Conservation (phyloP, 2,329 filamentous ascomycete genomes). For the Juglanconis oblonga region DNA sequence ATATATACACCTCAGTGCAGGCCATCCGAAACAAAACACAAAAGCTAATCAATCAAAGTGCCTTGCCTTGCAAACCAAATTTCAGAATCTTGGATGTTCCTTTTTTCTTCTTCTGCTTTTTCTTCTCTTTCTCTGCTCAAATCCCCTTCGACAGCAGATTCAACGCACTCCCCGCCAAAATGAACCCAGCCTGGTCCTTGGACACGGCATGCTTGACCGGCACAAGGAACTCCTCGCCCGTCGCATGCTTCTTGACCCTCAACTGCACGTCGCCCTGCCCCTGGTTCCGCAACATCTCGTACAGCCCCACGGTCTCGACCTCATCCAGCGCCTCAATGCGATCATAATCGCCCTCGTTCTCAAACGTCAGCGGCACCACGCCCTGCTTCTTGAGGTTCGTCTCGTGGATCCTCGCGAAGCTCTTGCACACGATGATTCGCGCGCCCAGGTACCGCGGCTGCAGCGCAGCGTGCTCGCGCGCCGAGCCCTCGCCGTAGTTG, state of each 20-base stretch:
- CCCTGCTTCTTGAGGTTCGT: conserved; percentile 97
- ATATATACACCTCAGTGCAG: conserved; percentile 4
- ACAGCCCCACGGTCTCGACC: conserved; percentile 77
- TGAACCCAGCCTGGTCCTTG: conserved; percentile 86
- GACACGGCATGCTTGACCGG: conserved; percentile 85
- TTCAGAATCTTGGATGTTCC: neutral
- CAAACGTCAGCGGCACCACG: conserved; percentile 90
- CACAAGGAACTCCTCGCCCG: conserved; percentile 65
- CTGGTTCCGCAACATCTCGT: conserved; percentile 73
- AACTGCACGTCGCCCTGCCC: conserved; percentile 77
- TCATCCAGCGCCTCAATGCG: conserved; percentile 77
- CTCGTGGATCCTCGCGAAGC: conserved; percentile 87
- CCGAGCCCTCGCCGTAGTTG: conserved; percentile 88
- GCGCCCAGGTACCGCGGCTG: conserved; percentile 83
- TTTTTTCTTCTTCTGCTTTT: neutral
- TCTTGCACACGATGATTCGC: conserved; percentile 75
- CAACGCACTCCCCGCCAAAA: conserved; percentile 88
- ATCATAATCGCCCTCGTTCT: conserved; percentile 84
- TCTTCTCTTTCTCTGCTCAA: neutral
- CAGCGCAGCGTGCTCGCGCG: conserved; percentile 83
- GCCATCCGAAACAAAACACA: neutral
- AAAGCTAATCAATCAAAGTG: neutral
- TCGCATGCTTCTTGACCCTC: conserved; percentile 56
- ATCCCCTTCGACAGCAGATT: conserved; percentile 73
- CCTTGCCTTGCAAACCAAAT: too few relatives aligned